phyloP scores from a whole-genome alignment of 192 early-diverging fungal genomes.

The Rhizoclosmatium sp. region DNA sequence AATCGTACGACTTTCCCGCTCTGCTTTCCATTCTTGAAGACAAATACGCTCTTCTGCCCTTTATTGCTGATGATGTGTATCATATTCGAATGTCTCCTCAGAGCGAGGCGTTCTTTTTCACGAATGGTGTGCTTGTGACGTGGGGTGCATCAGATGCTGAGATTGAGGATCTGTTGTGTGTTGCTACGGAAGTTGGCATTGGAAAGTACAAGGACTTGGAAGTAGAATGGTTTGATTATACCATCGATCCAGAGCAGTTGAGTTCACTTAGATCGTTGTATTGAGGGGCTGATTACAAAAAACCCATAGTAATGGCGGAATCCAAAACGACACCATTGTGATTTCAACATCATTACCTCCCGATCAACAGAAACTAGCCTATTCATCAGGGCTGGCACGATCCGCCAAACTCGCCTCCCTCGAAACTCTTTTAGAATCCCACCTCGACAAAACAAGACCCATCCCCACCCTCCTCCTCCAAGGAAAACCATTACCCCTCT shows the following conservation, averaged over 20 bases:
- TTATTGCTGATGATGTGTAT: constrained; percentile 65
- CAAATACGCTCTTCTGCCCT: constrained; percentile 53
- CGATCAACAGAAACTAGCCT: constrained; percentile 62
- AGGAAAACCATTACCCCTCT: constrained; percentile 58
- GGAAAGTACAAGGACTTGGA: constrained; percentile 50
- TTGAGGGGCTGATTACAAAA: background rate
- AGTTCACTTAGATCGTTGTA: background rate
- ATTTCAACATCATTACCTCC: constrained; percentile 54
- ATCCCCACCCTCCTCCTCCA: constrained; percentile 57
- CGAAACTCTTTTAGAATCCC: constrained; percentile 62
- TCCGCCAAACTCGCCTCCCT: constrained; percentile 62
- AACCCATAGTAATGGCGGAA: constrained; percentile 46
- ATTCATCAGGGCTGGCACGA: constrained; percentile 66
- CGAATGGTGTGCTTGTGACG: constrained; percentile 60
- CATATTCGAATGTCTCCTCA: constrained; percentile 45
- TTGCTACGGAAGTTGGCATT: constrained; percentile 56
- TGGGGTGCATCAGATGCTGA: constrained; percentile 60
- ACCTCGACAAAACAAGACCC: constrained; percentile 55
- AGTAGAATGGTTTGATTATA: constrained; percentile 62
- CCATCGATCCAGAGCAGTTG: constrained; percentile 51
- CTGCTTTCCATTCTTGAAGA: constrained; percentile 56
- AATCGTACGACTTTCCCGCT: constrained; percentile 56
- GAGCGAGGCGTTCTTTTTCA: constrained; percentile 62
- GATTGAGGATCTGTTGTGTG: constrained; percentile 48
- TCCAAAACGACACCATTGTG: constrained; percentile 59